Evolutionary conservation across 73 alveolate species (phyloP).

Genomic region (Durusdinium trenchii): DNA sequence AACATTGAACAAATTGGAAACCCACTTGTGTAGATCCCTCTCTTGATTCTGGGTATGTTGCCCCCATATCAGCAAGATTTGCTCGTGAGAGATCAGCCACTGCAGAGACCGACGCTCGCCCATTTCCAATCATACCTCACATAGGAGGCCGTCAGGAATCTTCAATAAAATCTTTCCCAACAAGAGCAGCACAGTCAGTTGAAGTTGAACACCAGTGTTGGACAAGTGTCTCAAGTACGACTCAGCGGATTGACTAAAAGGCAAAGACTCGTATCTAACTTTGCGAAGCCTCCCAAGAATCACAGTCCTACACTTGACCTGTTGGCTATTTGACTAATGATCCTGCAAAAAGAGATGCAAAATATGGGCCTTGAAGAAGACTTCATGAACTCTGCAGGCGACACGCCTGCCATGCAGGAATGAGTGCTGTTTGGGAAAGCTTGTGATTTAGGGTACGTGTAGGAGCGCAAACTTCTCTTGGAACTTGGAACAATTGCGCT

Average conservation of each 20-base stretch:
- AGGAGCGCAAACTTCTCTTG: neutral
- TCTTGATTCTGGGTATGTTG: neutral
- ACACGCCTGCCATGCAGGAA: neutral
- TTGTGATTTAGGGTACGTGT: neutral
- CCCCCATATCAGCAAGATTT: neutral
- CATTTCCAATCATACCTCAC: constrained; percentile 21
- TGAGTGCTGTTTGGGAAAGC: neutral
- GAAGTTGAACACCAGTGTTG: neutral
- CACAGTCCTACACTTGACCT: neutral
- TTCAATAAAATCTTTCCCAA: neutral
- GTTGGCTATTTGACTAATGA: too few species aligned
- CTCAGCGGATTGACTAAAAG: neutral
- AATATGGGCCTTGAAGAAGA: neutral
- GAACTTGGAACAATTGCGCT: neutral
- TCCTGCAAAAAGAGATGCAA: too few species aligned
- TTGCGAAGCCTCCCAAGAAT: neutral
- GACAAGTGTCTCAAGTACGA: neutral
- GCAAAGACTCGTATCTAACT: neutral
- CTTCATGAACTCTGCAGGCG: neutral
- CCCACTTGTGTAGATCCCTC: constrained; percentile 26
- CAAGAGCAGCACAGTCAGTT: neutral
- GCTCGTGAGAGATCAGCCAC: neutral
- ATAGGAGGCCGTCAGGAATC: neutral
- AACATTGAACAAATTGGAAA: neutral
- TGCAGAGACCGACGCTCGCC: neutral